phyloP scores from a whole-genome alignment of 1,284 basidiomycete species.

The Apiotrichum siamense region DNA sequence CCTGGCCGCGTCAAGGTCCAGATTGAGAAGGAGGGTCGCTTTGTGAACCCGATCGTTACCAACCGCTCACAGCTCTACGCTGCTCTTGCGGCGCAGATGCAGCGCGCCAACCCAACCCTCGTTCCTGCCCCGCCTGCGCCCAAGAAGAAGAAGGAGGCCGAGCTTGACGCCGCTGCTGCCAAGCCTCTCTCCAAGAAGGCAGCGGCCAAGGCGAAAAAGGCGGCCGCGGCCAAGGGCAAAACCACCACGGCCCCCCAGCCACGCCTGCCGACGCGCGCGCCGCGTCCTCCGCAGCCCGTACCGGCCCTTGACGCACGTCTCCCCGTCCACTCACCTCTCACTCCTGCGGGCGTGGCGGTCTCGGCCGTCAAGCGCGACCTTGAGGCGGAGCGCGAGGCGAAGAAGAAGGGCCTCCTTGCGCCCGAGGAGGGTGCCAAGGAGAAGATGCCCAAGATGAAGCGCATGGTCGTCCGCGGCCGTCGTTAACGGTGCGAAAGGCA shows the following conservation, averaged over 20 bases:
- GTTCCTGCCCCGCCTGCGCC: conserved; percentile 32
- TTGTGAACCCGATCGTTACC: conserved; percentile 65
- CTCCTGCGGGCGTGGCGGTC: conserved; percentile 43
- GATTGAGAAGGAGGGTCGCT: conserved; percentile 72
- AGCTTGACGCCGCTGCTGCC: no score
- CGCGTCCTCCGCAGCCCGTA: conserved; percentile 34
- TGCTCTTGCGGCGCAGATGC: conserved; percentile 67
- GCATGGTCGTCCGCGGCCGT: conserved; percentile 39
- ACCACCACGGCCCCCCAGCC: not conserved
- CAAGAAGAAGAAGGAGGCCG: conserved; percentile 2
- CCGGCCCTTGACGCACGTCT: conserved; percentile 42
- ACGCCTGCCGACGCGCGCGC: conserved; percentile 28
- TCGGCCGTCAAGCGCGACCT: conserved; percentile 42
- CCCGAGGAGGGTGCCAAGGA: conserved; percentile 23
- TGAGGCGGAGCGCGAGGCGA: conserved; percentile 44
- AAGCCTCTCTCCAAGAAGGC: conserved; percentile 1
- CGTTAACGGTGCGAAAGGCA: conserved; percentile 16
- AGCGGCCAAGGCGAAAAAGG: conserved; percentile 12
- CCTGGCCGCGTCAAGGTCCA: conserved; percentile 87
- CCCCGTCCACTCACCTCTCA: conserved; percentile 42
- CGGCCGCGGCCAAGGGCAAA: conserved; percentile 1
- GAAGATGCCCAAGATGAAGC: conserved; percentile 42
- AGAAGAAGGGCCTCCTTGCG: conserved; percentile 36
- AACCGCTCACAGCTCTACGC: conserved; percentile 79
- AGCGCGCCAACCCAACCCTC: conserved; percentile 63